Percentiles rank a stretch among this genome's conserved stretches.
These are phyloP conservation scores for Helotiales sp. DNA, from an alignment of 2,329 filamentous ascomycete species.

Conservation along the genomic window DNA sequence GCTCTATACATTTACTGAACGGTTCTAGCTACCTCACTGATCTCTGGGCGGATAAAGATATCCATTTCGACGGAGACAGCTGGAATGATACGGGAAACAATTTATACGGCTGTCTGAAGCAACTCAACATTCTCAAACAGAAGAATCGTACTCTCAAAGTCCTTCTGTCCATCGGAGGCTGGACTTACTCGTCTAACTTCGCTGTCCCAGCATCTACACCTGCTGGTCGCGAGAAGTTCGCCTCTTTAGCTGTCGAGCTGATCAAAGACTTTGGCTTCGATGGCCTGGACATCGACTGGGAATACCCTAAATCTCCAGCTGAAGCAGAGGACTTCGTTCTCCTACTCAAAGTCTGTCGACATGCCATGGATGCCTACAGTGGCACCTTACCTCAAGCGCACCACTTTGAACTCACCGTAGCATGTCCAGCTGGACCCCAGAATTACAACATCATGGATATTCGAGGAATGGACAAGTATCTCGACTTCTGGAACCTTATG, in stretches of 20 bases:
- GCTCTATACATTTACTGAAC: conserved; percentile 13
- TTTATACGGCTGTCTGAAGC: conserved; percentile 87
- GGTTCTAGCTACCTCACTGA: conserved; percentile 58
- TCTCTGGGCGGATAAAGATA: conserved; percentile 62
- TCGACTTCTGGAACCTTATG: conserved; percentile 85
- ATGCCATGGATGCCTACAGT: conserved; percentile 63
- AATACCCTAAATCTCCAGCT: conserved; percentile 60
- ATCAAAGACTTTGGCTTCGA: conserved; percentile 83
- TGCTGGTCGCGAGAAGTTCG: conserved; percentile 73
- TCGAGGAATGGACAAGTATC: conserved; percentile 64
- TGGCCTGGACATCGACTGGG: conserved; percentile 72
- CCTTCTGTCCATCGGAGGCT: conserved; percentile 86
- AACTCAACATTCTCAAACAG: conserved; percentile 83
- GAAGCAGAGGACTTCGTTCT: conserved; percentile 64
- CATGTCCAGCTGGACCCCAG: conserved; percentile 64
- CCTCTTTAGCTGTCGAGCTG: conserved; percentile 72
- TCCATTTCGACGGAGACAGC: conserved; percentile 67
- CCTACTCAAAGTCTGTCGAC: conserved; percentile 60
- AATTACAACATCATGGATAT: conserved; percentile 69
- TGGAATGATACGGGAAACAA: conserved; percentile 78
- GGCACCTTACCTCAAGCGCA: conserved; percentile 45
- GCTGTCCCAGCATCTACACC: conserved; percentile 73
- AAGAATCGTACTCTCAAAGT: conserved; percentile 83
- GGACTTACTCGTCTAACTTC: conserved; percentile 91
- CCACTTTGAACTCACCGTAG: conserved; percentile 69